Evolutionary conservation across 225 moss, liverwort and hornwort genomes (phyloP), one percentile per base, ranked within the genome.

Genomic region (Marchantia paleacea): DNA sequence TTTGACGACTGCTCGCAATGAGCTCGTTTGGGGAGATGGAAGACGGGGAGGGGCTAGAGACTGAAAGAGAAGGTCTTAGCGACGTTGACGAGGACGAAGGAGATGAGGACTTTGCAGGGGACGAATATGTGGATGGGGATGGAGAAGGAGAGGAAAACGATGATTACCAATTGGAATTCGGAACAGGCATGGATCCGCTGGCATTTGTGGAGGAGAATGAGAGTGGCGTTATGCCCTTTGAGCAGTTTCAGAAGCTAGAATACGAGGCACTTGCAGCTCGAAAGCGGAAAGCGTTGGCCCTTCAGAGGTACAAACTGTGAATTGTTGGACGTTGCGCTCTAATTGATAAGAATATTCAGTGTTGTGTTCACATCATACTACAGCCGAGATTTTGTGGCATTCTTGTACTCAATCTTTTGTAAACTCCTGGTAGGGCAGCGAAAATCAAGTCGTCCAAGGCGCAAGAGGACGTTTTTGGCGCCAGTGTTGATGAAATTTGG

Each of bases 401-500:
- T 49, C 47, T 47, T 16, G 31, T 7, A 47, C 54, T 74, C 26
- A 54, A 53, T 29, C 28, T 24, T 74, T 26, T 48, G 52, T 39
- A 15, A 62, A 60, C 39, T 57, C 47, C 76, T 80, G 63, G 55
- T 88, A 96, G 92, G 81, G 78, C 86, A 88, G 89, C 73, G 72
- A 78, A 86, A 86, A 7, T 79, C 81, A 29, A 89, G 89, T 75
- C 71, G 31, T 66, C 75, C 85, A 53, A 92, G 89, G 19, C 80
- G 83, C 90, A 91, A 28, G 91, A 90, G 82, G 99, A 95, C 57
- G 84, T 99, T 75, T 99, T 94, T 69, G 99, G 99, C 76, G 95
- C 92, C 58, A 89, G 92, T 85, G 92, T 99, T 77, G 99, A 99
- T 84, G 95, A 99, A 75, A 99, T 99, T 31, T 99, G 95, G 99